phyloP scores from a whole-genome alignment of 2,329 filamentous ascomycete genomes.

The Fusarium denticulatum region DNA sequence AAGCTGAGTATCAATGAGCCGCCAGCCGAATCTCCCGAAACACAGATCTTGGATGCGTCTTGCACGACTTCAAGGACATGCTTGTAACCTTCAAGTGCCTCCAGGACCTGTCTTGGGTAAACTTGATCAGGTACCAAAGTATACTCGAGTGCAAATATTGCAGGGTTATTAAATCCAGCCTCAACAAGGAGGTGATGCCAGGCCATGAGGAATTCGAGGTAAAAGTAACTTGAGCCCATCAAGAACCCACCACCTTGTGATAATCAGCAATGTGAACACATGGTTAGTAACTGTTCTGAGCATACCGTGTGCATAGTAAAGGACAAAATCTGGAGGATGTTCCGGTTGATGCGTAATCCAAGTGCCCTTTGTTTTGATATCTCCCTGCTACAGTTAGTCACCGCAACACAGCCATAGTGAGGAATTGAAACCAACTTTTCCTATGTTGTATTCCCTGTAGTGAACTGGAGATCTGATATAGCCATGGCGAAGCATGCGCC shows the following conservation, averaged over 20 bases:
- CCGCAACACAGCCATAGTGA: background rate
- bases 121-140: constrained; percentile 78
- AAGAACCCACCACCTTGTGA: constrained; percentile 78
- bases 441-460: constrained; percentile 64
- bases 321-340: constrained; percentile 75
- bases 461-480: constrained; percentile 68
- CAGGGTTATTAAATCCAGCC: constrained; percentile 76
- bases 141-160: constrained; percentile 83
- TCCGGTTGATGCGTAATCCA: constrained; percentile 74
- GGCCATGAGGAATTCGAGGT: constrained; percentile 82
- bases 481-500: constrained; percentile 79
- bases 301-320: constrained; percentile 83
- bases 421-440: constrained; percentile 38
- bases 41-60: constrained; percentile 71
- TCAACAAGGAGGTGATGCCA: constrained; percentile 74
- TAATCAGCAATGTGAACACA: constrained; percentile 3
- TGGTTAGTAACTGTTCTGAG: background rate
- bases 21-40: constrained; percentile 84
- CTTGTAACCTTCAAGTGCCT: constrained; percentile 76
- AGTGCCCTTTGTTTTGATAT: constrained; percentile 66
- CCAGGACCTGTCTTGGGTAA: constrained; percentile 78
- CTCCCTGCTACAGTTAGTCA: constrained; percentile 38
- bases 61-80: constrained; percentile 70
- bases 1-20: constrained; percentile 78
- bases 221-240: constrained; percentile 85